Conservation (phyloP, 495 filamentous ascomycete species). For the Tuber calosporum region DNA sequence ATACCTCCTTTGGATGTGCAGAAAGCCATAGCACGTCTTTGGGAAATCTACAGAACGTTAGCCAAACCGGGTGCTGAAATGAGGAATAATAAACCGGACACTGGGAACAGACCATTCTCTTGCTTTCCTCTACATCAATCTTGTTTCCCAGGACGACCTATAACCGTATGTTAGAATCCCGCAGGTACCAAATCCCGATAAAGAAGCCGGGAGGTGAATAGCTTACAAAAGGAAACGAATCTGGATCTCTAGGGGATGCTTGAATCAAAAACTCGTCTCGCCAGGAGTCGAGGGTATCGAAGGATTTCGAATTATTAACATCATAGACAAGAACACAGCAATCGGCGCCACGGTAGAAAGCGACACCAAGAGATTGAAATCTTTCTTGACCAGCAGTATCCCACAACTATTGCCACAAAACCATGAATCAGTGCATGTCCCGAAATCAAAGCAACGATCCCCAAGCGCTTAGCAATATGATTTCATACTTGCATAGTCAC, state of each 20-base stretch:
- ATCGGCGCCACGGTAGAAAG: slow-evolving; percentile 96
- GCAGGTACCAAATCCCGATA: not conserved
- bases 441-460: slow-evolving; percentile 7
- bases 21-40: slow-evolving; percentile 91
- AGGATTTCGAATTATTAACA: slow-evolving; percentile 98
- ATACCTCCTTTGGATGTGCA: slow-evolving; percentile 96
- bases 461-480: not conserved
- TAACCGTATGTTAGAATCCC: slow-evolving; percentile 10
- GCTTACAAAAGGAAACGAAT: slow-evolving; percentile 94
- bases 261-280: slow-evolving; percentile 98
- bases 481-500: slow-evolving; percentile 91
- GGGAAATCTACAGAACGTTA: slow-evolving; percentile 58
- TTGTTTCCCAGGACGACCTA: slow-evolving; percentile 96
- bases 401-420: slow-evolving; percentile 64
- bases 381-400: slow-evolving; percentile 97
- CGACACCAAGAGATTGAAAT: slow-evolving; percentile 94
- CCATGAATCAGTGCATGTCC: slow-evolving; percentile 7
- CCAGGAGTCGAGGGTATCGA: slow-evolving; percentile 97
- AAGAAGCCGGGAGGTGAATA: not conserved
- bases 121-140: slow-evolving; percentile 97
- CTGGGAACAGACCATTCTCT: slow-evolving; percentile 61
- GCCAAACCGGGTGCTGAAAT: slow-evolving; percentile 20
- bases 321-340: slow-evolving; percentile 98
- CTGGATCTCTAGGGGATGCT: slow-evolving; percentile 89
- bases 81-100: not conserved